Evolutionary conservation across 345 rosid species (phyloP).

Genomic region (thale cress (Arabidopsis thaliana)): TAIR10.1 NC_003070.9:6433001-6433500

Average conservation of each 20-base stretch:
- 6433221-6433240: conserved; percentile 95
- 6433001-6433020: conserved; percentile 93
- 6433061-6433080: neutral
- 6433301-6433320: conserved; percentile 82
- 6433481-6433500: conserved; percentile 15
- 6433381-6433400: conserved; percentile 11
- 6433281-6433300: conserved; percentile 69
- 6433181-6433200: conserved; percentile 89
- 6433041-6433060: conserved; percentile 26
- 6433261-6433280: conserved; percentile 74
- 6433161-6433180: conserved; percentile 95
- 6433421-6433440: conserved; percentile 31
- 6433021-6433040: conserved; percentile 85
- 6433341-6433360: conserved; percentile 39
- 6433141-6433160: conserved; percentile 87
- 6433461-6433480: conserved; percentile 19
- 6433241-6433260: conserved; percentile 95
- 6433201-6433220: conserved; percentile 87
- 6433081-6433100: conserved; percentile 11
- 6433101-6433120: conserved; percentile 15
- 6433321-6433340: conserved; percentile 47
- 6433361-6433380: conserved; percentile 42
- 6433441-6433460: conserved; percentile 6
- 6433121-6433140: conserved; percentile 46
- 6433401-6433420: conserved; percentile 43